phyloP scores from a whole-genome alignment of 2,329 filamentous ascomycete species.

The Coleophoma crateriformis region DNA sequence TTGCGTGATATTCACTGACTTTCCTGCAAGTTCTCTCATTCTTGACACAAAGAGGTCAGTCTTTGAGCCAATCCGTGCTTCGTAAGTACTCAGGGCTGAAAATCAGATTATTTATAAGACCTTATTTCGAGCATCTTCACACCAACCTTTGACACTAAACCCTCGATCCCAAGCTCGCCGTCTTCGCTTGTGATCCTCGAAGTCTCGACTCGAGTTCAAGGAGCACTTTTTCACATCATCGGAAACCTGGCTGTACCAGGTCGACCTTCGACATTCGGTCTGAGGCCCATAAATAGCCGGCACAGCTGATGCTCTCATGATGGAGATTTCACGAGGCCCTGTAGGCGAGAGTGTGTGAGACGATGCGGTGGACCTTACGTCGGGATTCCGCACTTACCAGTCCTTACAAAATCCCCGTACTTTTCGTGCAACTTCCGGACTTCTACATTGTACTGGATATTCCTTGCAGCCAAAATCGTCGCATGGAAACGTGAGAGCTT shows the following conservation, averaged over 20 bases:
- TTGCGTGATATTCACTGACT: slow-evolving; percentile 30
- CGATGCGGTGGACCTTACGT: background rate
- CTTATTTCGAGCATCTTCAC: background rate
- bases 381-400: slow-evolving; percentile 21
- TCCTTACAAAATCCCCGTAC: slow-evolving; percentile 29
- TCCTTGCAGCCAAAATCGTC: slow-evolving; percentile 13
- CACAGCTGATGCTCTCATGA: slow-evolving; percentile 17
- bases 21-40: slow-evolving; percentile 6
- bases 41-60: slow-evolving; percentile 28
- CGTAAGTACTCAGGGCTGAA: background rate
- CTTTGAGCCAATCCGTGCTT: background rate
- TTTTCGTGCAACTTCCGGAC: slow-evolving; percentile 25
- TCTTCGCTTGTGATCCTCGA: slow-evolving; percentile 13
- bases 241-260: slow-evolving; percentile 32
- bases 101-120: background rate
- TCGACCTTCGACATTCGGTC: slow-evolving; percentile 32
- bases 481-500: slow-evolving; percentile 27
- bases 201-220: slow-evolving; percentile 32
- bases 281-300: slow-evolving; percentile 28
- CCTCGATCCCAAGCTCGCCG: slow-evolving; percentile 21
- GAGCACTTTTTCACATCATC: slow-evolving; percentile 24
- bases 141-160: slow-evolving; percentile 18
- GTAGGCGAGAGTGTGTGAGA: slow-evolving; percentile 8
- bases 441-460: slow-evolving; percentile 21
- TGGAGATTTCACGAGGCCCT: slow-evolving; percentile 29